Conservation (phyloP, 176 grass and related monocot genomes). For the Elaeis guineensis region DNA sequence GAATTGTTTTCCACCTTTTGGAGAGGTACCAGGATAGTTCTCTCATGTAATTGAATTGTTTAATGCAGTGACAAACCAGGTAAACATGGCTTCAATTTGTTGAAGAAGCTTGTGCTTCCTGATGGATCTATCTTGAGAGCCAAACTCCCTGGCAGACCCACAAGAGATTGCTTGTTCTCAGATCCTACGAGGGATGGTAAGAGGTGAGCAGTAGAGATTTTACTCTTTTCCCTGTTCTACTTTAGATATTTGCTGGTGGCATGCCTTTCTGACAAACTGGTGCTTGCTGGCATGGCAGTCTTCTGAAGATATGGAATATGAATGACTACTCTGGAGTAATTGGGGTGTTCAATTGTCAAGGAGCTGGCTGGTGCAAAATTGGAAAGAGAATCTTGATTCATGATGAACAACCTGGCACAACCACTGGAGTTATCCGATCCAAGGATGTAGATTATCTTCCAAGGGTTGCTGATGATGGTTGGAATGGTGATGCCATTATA, state of each 20-base stretch:
- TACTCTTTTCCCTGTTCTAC: background rate
- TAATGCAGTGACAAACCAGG: constrained; percentile 41
- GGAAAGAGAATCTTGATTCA: constrained; percentile 67
- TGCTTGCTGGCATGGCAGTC: constrained; percentile 21
- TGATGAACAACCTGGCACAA: constrained; percentile 50
- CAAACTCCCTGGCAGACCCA: constrained; percentile 29
- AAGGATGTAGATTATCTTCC: constrained; percentile 41
- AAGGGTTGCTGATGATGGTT: constrained; percentile 29
- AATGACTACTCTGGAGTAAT: constrained; percentile 69
- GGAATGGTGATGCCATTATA: constrained; percentile 53
- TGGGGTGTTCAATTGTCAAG: constrained; percentile 82
- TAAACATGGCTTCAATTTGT: constrained; percentile 33
- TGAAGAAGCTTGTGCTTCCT: constrained; percentile 47
- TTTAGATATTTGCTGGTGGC: background rate
- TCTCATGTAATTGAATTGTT: background rate
- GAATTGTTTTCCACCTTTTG: background rate
- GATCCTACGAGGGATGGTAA: constrained; percentile 40
- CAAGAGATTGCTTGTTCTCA: constrained; percentile 37
- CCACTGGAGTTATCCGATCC: constrained; percentile 42
- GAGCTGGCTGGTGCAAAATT: constrained; percentile 60
- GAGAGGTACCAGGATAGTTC: background rate
- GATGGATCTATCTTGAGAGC: constrained; percentile 43
- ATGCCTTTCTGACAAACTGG: background rate
- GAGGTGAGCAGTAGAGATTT: constrained; percentile 15
- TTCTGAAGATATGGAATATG: constrained; percentile 80